Conservation (phyloP, 75 land plant species). For the Sequoiadendron giganteum region DNA sequence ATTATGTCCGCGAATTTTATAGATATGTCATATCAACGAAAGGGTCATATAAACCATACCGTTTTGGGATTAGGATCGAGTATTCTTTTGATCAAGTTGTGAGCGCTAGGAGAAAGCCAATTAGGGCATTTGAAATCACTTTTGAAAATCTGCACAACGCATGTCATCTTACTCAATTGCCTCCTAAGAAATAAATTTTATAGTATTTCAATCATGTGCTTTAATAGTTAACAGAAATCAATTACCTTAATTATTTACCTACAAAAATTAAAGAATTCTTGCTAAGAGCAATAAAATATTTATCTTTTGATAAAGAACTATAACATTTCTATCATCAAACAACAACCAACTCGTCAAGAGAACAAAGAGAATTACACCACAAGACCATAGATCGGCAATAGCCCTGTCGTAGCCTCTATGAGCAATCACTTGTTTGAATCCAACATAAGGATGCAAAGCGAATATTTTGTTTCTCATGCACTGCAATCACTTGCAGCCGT, state of each 20-base stretch:
- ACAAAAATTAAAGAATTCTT: too few relatives aligned
- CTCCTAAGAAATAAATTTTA: not conserved
- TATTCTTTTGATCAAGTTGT: constrained; percentile 57
- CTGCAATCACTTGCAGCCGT: too few relatives aligned
- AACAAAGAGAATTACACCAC: constrained; percentile 67
- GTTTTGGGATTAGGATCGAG: constrained; percentile 80
- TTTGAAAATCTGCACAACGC: constrained; percentile 62
- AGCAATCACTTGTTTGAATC: constrained; percentile 24
- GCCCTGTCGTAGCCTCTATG: constrained; percentile 79
- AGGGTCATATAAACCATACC: not conserved
- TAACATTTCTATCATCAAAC: constrained; percentile 73
- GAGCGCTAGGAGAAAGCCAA: constrained; percentile 76
- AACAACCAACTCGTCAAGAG: constrained; percentile 67
- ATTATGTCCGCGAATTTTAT: not conserved
- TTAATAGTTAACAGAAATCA: too few relatives aligned
- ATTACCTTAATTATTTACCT: constrained; percentile 33
- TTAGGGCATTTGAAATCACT: constrained; percentile 67
- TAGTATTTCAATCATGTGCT: not conserved
- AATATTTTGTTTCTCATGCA: too few relatives aligned
- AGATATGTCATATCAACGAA: not conserved
- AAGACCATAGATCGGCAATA: constrained; percentile 61
- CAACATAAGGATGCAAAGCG: too few relatives aligned
- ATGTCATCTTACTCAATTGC: not conserved
- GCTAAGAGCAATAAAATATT: too few relatives aligned
- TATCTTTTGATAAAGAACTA: constrained; percentile 33